These are phyloP conservation scores for Neopestalotiopsis sp. DNA, from an alignment of 2,329 filamentous ascomycete species.

Conservation along the genomic window DNA sequence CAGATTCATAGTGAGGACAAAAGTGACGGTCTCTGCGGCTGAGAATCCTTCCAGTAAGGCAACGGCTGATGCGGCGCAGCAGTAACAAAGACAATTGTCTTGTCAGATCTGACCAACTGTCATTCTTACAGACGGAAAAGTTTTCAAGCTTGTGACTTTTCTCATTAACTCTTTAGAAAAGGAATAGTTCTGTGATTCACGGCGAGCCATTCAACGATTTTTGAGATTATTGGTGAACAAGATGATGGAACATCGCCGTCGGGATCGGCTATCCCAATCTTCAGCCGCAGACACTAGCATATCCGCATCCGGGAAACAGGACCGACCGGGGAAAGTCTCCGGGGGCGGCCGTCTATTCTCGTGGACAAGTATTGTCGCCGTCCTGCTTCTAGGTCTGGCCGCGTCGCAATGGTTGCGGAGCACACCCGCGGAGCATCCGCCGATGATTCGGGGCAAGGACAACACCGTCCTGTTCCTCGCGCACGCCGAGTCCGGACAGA, in stretches of 20 bases:
- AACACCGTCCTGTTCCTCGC: slow-evolving; percentile 40
- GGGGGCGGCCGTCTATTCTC: neutral
- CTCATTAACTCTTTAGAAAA: neutral
- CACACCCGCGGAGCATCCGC: neutral
- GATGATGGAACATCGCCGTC: slow-evolving; percentile 2
- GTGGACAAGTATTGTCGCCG: neutral
- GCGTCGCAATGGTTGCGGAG: neutral
- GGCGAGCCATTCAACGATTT: neutral
- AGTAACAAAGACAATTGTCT: neutral
- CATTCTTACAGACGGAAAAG: neutral
- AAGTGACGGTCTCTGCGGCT: neutral
- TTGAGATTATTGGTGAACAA: neutral
- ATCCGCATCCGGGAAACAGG: neutral
- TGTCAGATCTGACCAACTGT: neutral
- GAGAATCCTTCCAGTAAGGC: neutral
- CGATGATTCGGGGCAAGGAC: slow-evolving; percentile 26
- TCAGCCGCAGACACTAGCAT: neutral
- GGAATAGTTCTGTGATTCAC: too few species aligned
- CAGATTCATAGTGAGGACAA: neutral
- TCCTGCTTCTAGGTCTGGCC: neutral
- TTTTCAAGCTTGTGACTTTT: neutral
- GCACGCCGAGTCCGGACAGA: slow-evolving; percentile 38
- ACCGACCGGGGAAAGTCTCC: neutral
- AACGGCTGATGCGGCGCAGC: neutral
- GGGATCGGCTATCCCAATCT: neutral